Evolutionary conservation across 805 yeast species (phyloP).

Genomic region (Candida tibetensis): DNA sequence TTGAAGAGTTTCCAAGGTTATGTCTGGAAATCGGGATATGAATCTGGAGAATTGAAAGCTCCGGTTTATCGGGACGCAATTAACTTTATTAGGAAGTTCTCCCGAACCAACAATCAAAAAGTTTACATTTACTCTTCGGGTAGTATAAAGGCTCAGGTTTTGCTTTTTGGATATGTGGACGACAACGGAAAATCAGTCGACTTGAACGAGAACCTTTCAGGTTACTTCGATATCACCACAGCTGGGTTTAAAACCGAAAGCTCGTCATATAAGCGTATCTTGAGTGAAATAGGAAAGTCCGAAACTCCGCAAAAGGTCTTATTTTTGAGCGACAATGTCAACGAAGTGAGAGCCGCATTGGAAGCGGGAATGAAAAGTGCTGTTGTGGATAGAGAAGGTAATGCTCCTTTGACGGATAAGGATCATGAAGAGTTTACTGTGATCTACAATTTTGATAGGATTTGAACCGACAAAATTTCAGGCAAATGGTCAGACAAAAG

Average conservation of each 20-base stretch:
- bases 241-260: conserved; percentile 68
- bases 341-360: conserved; percentile 74
- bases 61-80: conserved; percentile 78
- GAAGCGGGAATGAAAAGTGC: conserved; percentile 57
- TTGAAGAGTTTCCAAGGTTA: conserved; percentile 80
- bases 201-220: conserved; percentile 52
- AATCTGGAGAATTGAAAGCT: conserved; percentile 68
- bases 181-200: conserved; percentile 40
- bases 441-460: not conserved
- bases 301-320: conserved; percentile 36
- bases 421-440: conserved; percentile 18
- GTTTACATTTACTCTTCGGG: conserved; percentile 88
- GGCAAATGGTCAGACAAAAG: no score
- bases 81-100: conserved; percentile 46
- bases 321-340: conserved; percentile 78
- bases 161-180: conserved; percentile 66
- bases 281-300: conserved; percentile 35
- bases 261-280: conserved; percentile 58
- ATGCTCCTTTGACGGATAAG: conserved; percentile 45
- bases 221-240: conserved; percentile 82
- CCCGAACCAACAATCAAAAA: conserved; percentile 13
- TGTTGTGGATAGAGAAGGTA: conserved; percentile 75
- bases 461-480: no score
- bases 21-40: conserved; percentile 80
- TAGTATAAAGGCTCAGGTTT: conserved; percentile 79